Base-by-base conservation (phyloP, 441 rosid genomes). In the Croton setiger region DNA sequence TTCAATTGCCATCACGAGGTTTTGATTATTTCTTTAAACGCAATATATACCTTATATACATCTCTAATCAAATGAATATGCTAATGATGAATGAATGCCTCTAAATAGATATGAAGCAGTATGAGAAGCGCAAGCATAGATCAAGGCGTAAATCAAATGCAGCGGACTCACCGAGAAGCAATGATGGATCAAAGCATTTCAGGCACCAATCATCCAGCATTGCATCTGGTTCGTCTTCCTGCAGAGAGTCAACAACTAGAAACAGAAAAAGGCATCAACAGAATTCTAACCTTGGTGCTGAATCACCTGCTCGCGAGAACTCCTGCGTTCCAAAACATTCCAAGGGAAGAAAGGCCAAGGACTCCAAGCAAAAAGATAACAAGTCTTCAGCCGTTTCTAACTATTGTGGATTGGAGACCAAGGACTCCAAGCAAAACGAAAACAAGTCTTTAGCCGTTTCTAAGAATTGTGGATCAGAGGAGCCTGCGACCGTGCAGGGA, bases 311-410 rank as follows among this genome's bases (percentile, higher is more conserved):
- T 1, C 75, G 67, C 0, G 88, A 85, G 27, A 52, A 71, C 49
- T 64, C 84, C 43, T 63, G 75, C 27, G 47, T 63, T 15, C 71
- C 76, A 8, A 88, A 70, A 69, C 82, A 79, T 72, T 67, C 91
- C 15, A 86, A 85, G 49, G 72, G 73, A 44, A 88, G 80, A 80
- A 88, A 77, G 79, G 64, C 77, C 20, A 88, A 80, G 76, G 87
- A 76, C 31, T 74, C 76, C 61, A 86, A 72, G 77, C 66, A 79
- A 2, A 87, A 66, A 74, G 81, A 73, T 10, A 74, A 66, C 20
- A 73, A 58, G 65, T 52, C 77, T 63, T 73, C 65, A 17, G 9
- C 58, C 27, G 85, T 69, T n/a, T 63, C 60, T 47, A 3, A 58
- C 7, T 72, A 68, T 27, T n/a, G 15, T 48, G 76, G 67, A 70